These are phyloP conservation scores for Batkoa obscura DNA, from an alignment of 371 early-diverging fungal genomes.

Conservation along the genomic window DNA sequence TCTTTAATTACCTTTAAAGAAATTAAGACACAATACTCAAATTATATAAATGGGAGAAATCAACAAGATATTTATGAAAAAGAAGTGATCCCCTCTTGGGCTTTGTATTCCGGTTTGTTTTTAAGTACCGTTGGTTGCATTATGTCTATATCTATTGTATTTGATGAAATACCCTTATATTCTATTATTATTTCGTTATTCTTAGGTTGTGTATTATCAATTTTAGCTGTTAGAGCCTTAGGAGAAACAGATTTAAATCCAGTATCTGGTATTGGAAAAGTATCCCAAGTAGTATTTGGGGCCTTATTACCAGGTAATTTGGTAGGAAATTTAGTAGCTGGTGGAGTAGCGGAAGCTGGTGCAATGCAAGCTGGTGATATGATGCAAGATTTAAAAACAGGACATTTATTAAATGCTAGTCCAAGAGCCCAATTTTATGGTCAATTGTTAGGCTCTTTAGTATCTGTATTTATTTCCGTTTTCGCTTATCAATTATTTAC, in stretches of 20 bases:
- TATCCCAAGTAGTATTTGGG: constrained; percentile 66
- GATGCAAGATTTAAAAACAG: constrained; percentile 81
- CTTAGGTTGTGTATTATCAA: constrained; percentile 24
- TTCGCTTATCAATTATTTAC: constrained; percentile 52
- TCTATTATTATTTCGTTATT: constrained; percentile 22
- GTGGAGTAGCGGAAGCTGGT: constrained; percentile 69
- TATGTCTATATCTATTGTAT: constrained; percentile 31
- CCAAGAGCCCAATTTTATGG: constrained; percentile 74
- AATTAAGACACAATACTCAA: background rate
- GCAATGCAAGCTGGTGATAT: constrained; percentile 34
- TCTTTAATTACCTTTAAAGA: constrained; percentile 26
- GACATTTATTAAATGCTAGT: constrained; percentile 55
- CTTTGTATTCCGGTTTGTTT: constrained; percentile 38
- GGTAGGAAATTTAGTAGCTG: constrained; percentile 64
- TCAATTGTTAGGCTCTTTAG: constrained; percentile 60
- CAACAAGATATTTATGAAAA: too few species aligned
- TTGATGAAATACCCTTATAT: constrained; percentile 21
- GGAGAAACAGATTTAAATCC: constrained; percentile 73
- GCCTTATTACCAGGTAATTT: constrained; percentile 45
- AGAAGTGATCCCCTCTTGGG: constrained; percentile 24
- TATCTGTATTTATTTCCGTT: constrained; percentile 41
- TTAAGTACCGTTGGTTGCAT: constrained; percentile 34
- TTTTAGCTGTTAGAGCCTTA: constrained; percentile 46
- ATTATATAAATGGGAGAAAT: constrained; percentile 17
- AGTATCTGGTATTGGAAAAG: constrained; percentile 64